Evolutionary conservation across 2,329 filamentous ascomycete species (phyloP), one percentile per base, ranked within the genome.

Genomic region (Botrytis pseudocinerea): DNA sequence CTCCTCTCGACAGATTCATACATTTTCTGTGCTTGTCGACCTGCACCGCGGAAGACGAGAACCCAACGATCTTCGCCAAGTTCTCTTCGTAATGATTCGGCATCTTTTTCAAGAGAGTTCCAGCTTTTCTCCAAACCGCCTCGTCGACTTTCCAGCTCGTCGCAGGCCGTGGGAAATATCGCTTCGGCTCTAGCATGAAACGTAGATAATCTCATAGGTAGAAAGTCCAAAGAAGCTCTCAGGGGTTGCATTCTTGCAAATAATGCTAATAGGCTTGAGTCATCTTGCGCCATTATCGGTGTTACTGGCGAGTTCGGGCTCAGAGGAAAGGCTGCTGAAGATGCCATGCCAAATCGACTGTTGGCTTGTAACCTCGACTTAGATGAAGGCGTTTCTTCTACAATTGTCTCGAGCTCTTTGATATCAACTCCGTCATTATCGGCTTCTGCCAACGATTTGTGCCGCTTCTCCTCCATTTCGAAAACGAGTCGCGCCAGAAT

Each of bases 231-330:
- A 0, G 95, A 98, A 2, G 96, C 96, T 71, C 95, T 89, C 32
- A 99, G 84, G 1, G 96, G 95, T 79, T 98, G 96, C 92, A 98
- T 97, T 73, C 95, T 90, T 8, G 96, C 96, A 82, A 98, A 98
- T 20, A 99, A 85, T 3, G 93, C 94, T 69, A 98, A 87, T 8
- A 99, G 85, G 76, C 92, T 95, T 2, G 94, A 94, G 80, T 98
- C 95, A 76, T 98, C 94, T 77, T 94, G 91, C 2, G 87, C 87
- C 61, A 87, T 85, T 69, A 85, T 83, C 6, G 89, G 85, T 0
- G 88, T 85, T 12, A 85, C 85, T 2, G 90, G 88, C n/a, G 89
- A 89, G 70, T 83, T 85, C 6, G 91, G 91, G 75, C 87, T 91
- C 70, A 86, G 82, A 0, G 92, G 87, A 76, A 94, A 89, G 0